Evolutionary conservation across 2,329 filamentous ascomycete species (phyloP).

Genomic region (Rutstroemia sp.): DNA sequence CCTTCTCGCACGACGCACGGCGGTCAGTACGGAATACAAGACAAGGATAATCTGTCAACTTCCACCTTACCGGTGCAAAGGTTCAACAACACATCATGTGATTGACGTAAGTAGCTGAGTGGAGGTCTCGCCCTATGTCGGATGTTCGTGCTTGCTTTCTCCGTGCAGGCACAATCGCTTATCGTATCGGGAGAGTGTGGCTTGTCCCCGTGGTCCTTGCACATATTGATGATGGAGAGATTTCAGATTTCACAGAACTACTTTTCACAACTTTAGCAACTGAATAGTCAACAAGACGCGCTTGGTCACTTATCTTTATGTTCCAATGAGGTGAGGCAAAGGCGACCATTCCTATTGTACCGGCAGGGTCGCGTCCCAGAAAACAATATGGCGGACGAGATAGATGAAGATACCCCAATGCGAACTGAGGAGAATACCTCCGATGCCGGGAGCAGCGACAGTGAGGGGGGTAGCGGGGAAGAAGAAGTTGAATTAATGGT

Average conservation of each 20-base stretch:
- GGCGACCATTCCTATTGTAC: not conserved
- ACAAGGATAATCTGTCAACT: not conserved
- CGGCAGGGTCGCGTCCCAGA: too few species aligned
- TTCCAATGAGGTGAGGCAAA: not conserved
- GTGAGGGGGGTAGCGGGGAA: slow-evolving; percentile 11
- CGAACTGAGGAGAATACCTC: slow-evolving; percentile 16
- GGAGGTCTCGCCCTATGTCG: too few species aligned
- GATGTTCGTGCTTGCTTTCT: too few species aligned
- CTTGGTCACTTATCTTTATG: not conserved
- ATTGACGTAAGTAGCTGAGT: not conserved
- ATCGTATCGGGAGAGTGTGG: not conserved
- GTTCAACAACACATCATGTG: not conserved
- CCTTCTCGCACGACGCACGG: too few species aligned
- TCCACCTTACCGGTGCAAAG: not conserved
- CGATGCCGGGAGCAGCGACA: slow-evolving; percentile 13
- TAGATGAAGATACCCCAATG: slow-evolving; percentile 14
- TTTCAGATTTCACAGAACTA: not conserved
- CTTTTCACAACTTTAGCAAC: not conserved
- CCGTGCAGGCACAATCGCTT: too few species aligned
- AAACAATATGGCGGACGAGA: slow-evolving; percentile 12
- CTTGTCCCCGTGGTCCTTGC: not conserved
- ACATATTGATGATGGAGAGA: not conserved
- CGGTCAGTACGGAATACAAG: too few species aligned
- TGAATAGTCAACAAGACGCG: not conserved
- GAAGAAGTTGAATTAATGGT: slow-evolving; percentile 58